A percentile compares a stretch with the other conserved stretches of the same genome.
phyloP scores from a whole-genome alignment of 1,139 yeast species.

The Lodderomyces theae region DNA sequence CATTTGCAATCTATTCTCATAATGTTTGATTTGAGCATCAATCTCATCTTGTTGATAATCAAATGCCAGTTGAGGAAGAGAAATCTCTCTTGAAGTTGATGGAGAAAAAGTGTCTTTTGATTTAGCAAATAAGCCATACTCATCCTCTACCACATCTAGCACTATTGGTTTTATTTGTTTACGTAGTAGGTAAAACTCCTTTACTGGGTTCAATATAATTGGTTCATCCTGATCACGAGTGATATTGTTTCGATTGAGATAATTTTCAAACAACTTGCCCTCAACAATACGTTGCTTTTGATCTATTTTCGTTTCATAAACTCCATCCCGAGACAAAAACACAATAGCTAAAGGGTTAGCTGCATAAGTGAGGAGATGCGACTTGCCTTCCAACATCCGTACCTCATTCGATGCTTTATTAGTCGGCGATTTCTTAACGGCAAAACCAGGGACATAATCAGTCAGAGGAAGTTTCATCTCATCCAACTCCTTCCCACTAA shows the following conservation, averaged over 20 bases:
- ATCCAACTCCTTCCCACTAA: slow-evolving; percentile 25
- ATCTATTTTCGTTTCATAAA: slow-evolving; percentile 27
- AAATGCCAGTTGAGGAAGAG: slow-evolving; percentile 19
- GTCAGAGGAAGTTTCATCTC: slow-evolving; percentile 16
- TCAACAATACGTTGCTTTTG: slow-evolving; percentile 20
- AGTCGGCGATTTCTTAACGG: slow-evolving; percentile 31
- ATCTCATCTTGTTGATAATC: slow-evolving; percentile 23
- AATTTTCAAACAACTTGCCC: slow-evolving; percentile 24
- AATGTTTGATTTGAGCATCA: slow-evolving; percentile 25
- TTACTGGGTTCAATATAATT: slow-evolving; percentile 18
- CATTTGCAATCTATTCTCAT: slow-evolving; percentile 22
- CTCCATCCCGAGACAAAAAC: slow-evolving; percentile 24
- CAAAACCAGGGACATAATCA: slow-evolving; percentile 40
- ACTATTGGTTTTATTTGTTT: slow-evolving; percentile 16
- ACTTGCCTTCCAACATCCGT: slow-evolving; percentile 40
- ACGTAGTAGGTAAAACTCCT: slow-evolving; percentile 17
- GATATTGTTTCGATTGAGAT: slow-evolving; percentile 19
- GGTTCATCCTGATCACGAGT: slow-evolving; percentile 12
- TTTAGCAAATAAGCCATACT: slow-evolving; percentile 17
- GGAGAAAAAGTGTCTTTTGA: slow-evolving; percentile 12
- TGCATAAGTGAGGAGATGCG: slow-evolving; percentile 43
- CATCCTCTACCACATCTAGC: slow-evolving; percentile 17
- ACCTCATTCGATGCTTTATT: slow-evolving; percentile 29
- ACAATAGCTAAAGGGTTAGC: slow-evolving; percentile 27
- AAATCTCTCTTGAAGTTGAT: slow-evolving; percentile 15